Percentiles rank a stretch among this genome's conserved stretches.
phyloP scores from a whole-genome alignment of 2,329 filamentous ascomycete genomes.

The Stemphylium lycopersici region DNA sequence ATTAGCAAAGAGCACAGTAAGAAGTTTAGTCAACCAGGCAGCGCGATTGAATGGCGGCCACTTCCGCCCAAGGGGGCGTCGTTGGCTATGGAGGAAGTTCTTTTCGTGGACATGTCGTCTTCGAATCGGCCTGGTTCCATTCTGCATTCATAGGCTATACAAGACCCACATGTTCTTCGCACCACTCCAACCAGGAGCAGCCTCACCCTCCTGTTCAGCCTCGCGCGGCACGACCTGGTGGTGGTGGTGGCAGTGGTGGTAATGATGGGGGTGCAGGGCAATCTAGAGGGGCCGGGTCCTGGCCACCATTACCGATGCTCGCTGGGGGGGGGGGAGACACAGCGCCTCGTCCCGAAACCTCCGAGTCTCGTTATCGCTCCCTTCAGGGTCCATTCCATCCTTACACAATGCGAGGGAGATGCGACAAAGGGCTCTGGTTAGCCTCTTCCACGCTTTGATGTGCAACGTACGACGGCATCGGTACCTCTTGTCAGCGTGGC shows the following conservation, averaged over 20 bases:
- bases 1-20: constrained; percentile 2
- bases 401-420: constrained; percentile 1
- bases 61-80: not conserved
- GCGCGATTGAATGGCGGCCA: not conserved
- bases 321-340: constrained; percentile 1
- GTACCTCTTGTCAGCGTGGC: not conserved
- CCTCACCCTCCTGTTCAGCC: constrained; percentile 33
- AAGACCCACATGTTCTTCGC: constrained; percentile 23
- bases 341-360: constrained; percentile 9
- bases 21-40: not conserved
- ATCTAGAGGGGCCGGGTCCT: constrained; percentile 18
- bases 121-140: constrained; percentile 41
- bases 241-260: not conserved
- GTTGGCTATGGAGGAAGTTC: not conserved
- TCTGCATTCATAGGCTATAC: constrained; percentile 27
- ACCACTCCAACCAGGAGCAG: constrained; percentile 28
- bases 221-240: constrained; percentile 24
- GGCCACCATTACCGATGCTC: constrained; percentile 3
- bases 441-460: constrained; percentile 2
- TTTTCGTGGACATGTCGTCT: constrained; percentile 18
- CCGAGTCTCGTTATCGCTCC: constrained; percentile 9
- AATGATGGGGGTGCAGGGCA: constrained; percentile 11
- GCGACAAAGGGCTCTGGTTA: not conserved
- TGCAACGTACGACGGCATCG: constrained; percentile 3
- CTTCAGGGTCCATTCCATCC: constrained; percentile 8